A percentile compares a stretch with the other conserved stretches of the same genome.
These are phyloP conservation scores for Tolypocladium album DNA, from an alignment of 2,329 filamentous ascomycete genomes.

Conservation along the genomic window DNA sequence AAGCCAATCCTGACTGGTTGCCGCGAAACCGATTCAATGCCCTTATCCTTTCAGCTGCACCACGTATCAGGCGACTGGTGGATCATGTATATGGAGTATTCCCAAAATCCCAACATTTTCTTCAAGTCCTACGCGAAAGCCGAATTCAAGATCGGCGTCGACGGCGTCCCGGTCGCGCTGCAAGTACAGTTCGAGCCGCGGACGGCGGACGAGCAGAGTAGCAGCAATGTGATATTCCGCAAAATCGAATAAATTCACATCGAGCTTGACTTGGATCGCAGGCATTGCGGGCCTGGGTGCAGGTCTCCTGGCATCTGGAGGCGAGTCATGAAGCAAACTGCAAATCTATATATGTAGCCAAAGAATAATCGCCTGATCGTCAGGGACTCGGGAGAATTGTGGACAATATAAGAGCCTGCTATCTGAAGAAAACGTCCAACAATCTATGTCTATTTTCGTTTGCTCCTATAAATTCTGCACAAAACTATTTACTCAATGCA, in stretches of 20 bases:
- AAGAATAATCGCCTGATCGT: too few relatives aligned
- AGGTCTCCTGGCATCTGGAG: not conserved
- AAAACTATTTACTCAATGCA: not conserved
- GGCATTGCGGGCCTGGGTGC: not conserved
- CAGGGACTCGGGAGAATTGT: too few relatives aligned
- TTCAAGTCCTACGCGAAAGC: not conserved
- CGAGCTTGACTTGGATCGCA: not conserved
- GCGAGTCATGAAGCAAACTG: not conserved
- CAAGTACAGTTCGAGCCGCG: not conserved
- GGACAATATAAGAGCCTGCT: too few relatives aligned
- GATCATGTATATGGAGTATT: constrained; percentile 7
- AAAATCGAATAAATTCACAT: not conserved
- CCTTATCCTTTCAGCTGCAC: constrained; percentile 7
- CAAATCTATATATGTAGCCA: too few relatives aligned
- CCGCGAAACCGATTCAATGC: constrained; percentile 8
- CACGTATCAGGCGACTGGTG: constrained; percentile 18
- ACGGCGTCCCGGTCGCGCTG: not conserved
- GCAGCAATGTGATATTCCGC: not conserved
- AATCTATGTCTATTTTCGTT: too few relatives aligned
- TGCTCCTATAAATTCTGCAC: not conserved
- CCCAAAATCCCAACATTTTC: not conserved
- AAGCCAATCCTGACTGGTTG: constrained; percentile 10
- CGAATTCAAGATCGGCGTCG: not conserved
- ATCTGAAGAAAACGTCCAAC: too few relatives aligned
- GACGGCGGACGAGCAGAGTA: not conserved